These are phyloP conservation scores for Aspergillus persii DNA, from an alignment of 2,329 filamentous ascomycete species.

Conservation along the genomic window DNA sequence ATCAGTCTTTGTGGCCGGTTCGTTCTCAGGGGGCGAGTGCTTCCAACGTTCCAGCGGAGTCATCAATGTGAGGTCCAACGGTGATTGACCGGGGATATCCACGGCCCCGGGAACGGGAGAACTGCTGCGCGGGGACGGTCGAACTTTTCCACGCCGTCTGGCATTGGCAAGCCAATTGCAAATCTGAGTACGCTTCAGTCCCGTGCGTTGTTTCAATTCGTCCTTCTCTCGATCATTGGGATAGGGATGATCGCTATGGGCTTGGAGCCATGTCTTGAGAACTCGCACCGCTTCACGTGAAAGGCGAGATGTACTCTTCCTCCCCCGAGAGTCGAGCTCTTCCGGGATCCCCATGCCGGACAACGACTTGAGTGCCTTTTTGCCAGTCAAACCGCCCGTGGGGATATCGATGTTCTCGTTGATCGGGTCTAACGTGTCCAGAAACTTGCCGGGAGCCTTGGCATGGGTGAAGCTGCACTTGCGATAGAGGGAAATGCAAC, in stretches of 20 bases:
- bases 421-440: conserved; percentile 46
- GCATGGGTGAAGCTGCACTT: conserved; percentile 49
- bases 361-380: conserved; percentile 42
- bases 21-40: conserved; percentile 66
- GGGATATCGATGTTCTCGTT: conserved; percentile 42
- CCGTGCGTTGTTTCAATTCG: conserved; percentile 72
- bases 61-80: conserved; percentile 52
- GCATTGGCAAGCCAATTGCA: conserved; percentile 92
- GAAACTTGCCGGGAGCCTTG: conserved; percentile 40
- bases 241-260: conserved; percentile 79
- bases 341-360: conserved; percentile 33
- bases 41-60: conserved; percentile 69
- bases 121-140: conserved; percentile 59
- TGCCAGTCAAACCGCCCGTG: conserved; percentile 39
- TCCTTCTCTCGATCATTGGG: conserved; percentile 86
- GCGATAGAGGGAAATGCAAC: conserved; percentile 47
- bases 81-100: conserved; percentile 64
- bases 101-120: conserved; percentile 71
- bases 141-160: conserved; percentile 75
- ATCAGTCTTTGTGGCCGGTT: conserved; percentile 63
- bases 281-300: conserved; percentile 76
- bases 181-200: conserved; percentile 79
- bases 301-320: conserved; percentile 73
- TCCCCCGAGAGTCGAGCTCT: conserved; percentile 39
- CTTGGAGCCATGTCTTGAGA: conserved; percentile 79